Evolutionary conservation across 345 rosid genomes (phyloP).

Genomic region (Leavenworthia alabamica): DNA sequence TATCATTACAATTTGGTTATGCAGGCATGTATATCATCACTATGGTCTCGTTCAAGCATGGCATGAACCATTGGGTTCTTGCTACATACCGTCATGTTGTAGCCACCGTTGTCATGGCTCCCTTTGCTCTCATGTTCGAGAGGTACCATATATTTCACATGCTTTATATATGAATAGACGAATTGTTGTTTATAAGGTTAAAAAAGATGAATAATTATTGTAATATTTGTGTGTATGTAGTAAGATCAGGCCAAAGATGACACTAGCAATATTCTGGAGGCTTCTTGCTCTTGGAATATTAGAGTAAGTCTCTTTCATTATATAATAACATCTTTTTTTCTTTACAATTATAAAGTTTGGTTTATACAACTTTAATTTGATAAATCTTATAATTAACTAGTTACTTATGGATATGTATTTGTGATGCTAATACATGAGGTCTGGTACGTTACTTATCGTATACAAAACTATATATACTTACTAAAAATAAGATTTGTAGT

Average conservation of each 20-base stretch:
- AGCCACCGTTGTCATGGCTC: conserved; percentile 62
- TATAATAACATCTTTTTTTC: not conserved
- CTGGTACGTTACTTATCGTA: no score
- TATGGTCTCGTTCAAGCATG: conserved; percentile 61
- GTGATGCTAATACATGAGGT: no score
- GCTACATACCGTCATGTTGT: conserved; percentile 69
- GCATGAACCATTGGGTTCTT: conserved; percentile 71
- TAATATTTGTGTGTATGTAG: conserved; percentile 34
- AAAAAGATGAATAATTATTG: not conserved
- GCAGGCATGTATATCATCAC: conserved; percentile 83
- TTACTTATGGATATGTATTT: not conserved
- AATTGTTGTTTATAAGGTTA: no score
- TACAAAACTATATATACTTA: not conserved
- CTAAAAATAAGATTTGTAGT: not conserved
- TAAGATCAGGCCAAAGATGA: conserved; percentile 84
- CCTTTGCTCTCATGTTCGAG: conserved; percentile 78
- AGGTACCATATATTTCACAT: no score
- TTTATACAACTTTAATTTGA: not conserved
- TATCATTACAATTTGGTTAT: conserved; percentile 77
- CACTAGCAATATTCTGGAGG: conserved; percentile 58
- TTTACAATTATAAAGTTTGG: conserved; percentile 17
- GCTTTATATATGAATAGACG: no score
- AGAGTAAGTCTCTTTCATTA: conserved; percentile 52
- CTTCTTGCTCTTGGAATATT: conserved; percentile 66
- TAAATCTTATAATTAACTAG: not conserved